Conservation (phyloP, 805 yeast genomes). For the Metschnikowia kunwiensis region DNA sequence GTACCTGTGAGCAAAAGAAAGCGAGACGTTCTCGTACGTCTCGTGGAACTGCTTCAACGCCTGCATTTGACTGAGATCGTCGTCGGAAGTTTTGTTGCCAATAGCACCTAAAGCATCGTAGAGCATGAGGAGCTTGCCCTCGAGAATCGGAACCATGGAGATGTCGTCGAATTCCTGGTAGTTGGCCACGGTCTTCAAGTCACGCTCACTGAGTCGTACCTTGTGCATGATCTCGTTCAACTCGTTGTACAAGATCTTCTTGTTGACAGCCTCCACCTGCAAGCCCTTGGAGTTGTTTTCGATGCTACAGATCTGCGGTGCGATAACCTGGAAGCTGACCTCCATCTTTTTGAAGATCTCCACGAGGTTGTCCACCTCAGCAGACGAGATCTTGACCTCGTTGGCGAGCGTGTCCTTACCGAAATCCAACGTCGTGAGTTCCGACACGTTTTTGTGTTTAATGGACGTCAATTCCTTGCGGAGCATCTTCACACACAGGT, state of each 20-base stretch:
- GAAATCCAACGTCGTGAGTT: constrained; percentile 35
- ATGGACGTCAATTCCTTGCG: constrained; percentile 56
- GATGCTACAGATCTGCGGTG: constrained; percentile 65
- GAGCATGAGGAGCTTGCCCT: constrained; percentile 52
- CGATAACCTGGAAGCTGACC: constrained; percentile 40
- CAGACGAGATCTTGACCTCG: constrained; percentile 32
- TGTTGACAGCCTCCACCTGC: constrained; percentile 80
- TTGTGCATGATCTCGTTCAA: constrained; percentile 65
- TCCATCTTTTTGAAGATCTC: constrained; percentile 41
- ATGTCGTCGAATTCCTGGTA: constrained; percentile 49
- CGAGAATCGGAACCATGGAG: constrained; percentile 46
- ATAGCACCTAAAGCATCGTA: constrained; percentile 65
- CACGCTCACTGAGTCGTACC: constrained; percentile 60
- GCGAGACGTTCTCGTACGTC: constrained; percentile 55
- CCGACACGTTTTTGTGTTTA: constrained; percentile 60
- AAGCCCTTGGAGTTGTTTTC: constrained; percentile 77
- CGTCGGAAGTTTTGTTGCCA: constrained; percentile 39
- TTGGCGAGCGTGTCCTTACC: constrained; percentile 30
- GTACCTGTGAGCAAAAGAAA: constrained; percentile 48
- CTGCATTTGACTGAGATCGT: constrained; percentile 58
- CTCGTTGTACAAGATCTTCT: constrained; percentile 69
- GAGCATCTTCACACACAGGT: constrained; percentile 54
- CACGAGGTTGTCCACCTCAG: constrained; percentile 35
- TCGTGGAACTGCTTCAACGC: constrained; percentile 67
- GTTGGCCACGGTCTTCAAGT: constrained; percentile 44